A percentile compares a stretch with the other conserved stretches of the same genome.
These are phyloP conservation scores for Daphne laureola DNA, from an alignment of 441 rosid genomes.

Conservation along the genomic window DNA sequence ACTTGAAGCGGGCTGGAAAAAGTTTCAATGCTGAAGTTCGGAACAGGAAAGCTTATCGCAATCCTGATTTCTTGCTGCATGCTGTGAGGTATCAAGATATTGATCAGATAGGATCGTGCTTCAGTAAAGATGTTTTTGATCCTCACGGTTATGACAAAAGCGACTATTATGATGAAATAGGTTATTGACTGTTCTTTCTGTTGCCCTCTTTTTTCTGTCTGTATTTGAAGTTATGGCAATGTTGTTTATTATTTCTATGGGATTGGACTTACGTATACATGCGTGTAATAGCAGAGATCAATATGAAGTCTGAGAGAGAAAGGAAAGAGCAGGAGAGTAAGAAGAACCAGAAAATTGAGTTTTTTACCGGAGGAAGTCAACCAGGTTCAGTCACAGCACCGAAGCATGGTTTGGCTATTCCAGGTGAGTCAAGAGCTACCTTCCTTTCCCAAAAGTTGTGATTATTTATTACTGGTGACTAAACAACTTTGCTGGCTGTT, in stretches of 20 bases:
- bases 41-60: slow-evolving; percentile 86
- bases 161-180: slow-evolving; percentile 78
- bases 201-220: slow-evolving; percentile 1
- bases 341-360: slow-evolving; percentile 74
- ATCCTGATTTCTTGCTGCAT: slow-evolving; percentile 89
- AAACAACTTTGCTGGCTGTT: slow-evolving; percentile 23
- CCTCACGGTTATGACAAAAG: slow-evolving; percentile 88
- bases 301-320: slow-evolving; percentile 74
- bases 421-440: slow-evolving; percentile 33
- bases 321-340: slow-evolving; percentile 90
- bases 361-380: slow-evolving; percentile 58
- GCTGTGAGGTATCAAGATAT: slow-evolving; percentile 95
- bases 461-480: slow-evolving; percentile 6
- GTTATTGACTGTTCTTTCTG: slow-evolving; percentile 30
- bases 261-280: not conserved
- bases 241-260: not conserved
- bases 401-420: slow-evolving; percentile 56
- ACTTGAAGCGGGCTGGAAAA: slow-evolving; percentile 71
- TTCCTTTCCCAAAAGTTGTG: slow-evolving; percentile 1
- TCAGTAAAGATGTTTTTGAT: slow-evolving; percentile 86
- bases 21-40: slow-evolving; percentile 94
- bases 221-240: slow-evolving; percentile 5
- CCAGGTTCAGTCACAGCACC: slow-evolving; percentile 44
- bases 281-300: slow-evolving; percentile 44
- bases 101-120: slow-evolving; percentile 91